These are phyloP conservation scores for Phytophthora nicotianae DNA, from an alignment of 352 stramenopile species.

Conservation along the genomic window DNA sequence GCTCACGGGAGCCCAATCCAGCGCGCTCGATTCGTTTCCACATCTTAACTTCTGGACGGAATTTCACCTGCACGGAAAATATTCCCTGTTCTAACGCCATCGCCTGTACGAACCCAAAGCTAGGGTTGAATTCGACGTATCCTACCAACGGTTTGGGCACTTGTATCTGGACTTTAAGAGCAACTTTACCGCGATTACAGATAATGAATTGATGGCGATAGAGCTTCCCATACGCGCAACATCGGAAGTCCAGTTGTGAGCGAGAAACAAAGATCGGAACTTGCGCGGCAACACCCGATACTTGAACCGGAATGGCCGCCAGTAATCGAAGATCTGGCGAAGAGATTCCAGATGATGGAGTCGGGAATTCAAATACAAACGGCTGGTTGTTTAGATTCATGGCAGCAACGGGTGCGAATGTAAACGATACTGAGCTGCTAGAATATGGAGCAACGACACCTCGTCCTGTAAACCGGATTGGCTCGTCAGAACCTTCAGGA, in stretches of 20 bases:
- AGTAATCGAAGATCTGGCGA: slow-evolving; percentile 18
- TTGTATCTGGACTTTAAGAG: slow-evolving; percentile 81
- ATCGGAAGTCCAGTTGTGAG: slow-evolving; percentile 73
- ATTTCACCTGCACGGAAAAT: slow-evolving; percentile 77
- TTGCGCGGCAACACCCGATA: slow-evolving; percentile 33
- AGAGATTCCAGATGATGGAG: slow-evolving; percentile 10
- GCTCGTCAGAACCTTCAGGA: slow-evolving; percentile 43
- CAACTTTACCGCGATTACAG: slow-evolving; percentile 89
- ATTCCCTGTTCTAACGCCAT: slow-evolving; percentile 26
- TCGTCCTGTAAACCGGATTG: slow-evolving; percentile 42
- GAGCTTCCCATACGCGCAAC: slow-evolving; percentile 86
- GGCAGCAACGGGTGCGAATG: slow-evolving; percentile 54
- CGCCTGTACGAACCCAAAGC: slow-evolving; percentile 87
- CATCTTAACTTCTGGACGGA: slow-evolving; percentile 55
- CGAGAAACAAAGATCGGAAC: slow-evolving; percentile 53
- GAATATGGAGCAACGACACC: slow-evolving; percentile 63
- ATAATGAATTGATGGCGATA: slow-evolving; percentile 84
- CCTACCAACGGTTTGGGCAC: slow-evolving; percentile 66
- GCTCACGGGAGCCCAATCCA: slow-evolving; percentile 42
- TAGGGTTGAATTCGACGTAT: slow-evolving; percentile 81
- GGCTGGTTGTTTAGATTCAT: slow-evolving; percentile 39
- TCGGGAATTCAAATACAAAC: slow-evolving; percentile 49
- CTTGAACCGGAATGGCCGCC: slow-evolving; percentile 14
- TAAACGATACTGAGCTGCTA: slow-evolving; percentile 51
- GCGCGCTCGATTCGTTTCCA: slow-evolving; percentile 51